These are phyloP conservation scores for Arachis hypogaea DNA, from an alignment of 306 rosid species.

Conservation along the genomic window DNA sequence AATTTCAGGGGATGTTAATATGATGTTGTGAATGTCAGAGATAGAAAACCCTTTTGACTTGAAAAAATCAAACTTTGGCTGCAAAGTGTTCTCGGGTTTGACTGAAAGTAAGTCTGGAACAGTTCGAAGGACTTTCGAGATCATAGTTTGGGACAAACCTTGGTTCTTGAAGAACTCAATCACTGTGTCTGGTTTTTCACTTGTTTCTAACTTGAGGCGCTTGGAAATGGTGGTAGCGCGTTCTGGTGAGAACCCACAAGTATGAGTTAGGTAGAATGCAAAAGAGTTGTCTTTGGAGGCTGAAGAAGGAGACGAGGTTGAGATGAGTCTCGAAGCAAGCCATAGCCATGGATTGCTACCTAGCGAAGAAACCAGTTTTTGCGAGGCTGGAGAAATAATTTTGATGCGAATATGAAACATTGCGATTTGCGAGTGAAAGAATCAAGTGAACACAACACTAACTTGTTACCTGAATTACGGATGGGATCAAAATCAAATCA, in stretches of 20 bases:
- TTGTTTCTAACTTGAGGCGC: not conserved
- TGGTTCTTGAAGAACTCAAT: constrained; percentile 10
- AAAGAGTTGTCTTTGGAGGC: not conserved
- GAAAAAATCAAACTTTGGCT: constrained; percentile 30
- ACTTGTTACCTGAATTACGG: no score
- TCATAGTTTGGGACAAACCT: constrained; percentile 8
- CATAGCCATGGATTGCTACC: not conserved
- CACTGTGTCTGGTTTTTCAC: constrained; percentile 8
- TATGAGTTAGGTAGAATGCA: not conserved
- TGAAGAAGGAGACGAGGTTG: not conserved
- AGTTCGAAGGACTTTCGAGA: not conserved
- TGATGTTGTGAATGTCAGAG: constrained; percentile 1
- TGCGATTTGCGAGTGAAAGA: not conserved
- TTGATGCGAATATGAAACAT: constrained; percentile 3
- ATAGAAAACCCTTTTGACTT: constrained; percentile 22
- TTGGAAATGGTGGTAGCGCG: not conserved
- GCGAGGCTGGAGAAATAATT: not conserved
- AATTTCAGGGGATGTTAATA: not conserved
- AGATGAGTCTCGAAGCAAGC: not conserved
- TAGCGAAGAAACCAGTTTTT: not conserved
- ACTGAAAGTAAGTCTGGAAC: not conserved
- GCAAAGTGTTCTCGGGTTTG: not conserved
- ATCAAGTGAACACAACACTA: not conserved
- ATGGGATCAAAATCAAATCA: not conserved
- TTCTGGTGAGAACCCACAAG: constrained; percentile 14